Evolutionary conservation across 306 rosid genomes (phyloP).

Genomic region (Cicer arietinum): DNA sequence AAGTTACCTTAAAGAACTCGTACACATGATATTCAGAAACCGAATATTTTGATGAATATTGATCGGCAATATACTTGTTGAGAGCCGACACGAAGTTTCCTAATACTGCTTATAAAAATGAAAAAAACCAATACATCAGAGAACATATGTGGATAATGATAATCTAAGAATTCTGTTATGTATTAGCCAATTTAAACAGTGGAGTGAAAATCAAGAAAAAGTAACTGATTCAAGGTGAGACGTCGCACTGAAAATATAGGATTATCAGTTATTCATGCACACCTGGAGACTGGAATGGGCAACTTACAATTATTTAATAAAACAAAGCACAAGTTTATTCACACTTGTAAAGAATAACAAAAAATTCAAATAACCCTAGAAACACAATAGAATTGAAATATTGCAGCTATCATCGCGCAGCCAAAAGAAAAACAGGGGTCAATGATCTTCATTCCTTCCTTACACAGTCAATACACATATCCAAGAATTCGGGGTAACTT

Average conservation of each 20-base stretch:
- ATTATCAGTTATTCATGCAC: constrained; percentile 16
- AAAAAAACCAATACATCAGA: constrained; percentile 36
- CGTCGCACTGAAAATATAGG: background rate
- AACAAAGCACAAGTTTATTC: constrained; percentile 14
- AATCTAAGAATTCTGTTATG: constrained; percentile 24
- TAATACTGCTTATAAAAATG: constrained; percentile 59
- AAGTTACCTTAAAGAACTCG: constrained; percentile 87
- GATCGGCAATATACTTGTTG: constrained; percentile 88
- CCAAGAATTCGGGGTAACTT: background rate
- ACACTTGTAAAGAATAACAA: background rate
- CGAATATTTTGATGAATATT: constrained; percentile 69
- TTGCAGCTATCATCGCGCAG: background rate
- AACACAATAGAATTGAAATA: background rate
- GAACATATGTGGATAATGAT: background rate
- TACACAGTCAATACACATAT: background rate
- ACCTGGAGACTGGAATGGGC: background rate
- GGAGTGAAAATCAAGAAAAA: constrained; percentile 27
- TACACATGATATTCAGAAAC: constrained; percentile 92
- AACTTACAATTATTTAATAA: background rate
- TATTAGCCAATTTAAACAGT: constrained; percentile 3
- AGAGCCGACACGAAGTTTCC: constrained; percentile 93
- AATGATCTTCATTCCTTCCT: background rate
- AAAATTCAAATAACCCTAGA: constrained; percentile 18
- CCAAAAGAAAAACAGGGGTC: background rate
- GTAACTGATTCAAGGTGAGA: constrained; percentile 4